Base-by-base conservation (phyloP, 129 eudicot species). In the Centella asiatica region DNA sequence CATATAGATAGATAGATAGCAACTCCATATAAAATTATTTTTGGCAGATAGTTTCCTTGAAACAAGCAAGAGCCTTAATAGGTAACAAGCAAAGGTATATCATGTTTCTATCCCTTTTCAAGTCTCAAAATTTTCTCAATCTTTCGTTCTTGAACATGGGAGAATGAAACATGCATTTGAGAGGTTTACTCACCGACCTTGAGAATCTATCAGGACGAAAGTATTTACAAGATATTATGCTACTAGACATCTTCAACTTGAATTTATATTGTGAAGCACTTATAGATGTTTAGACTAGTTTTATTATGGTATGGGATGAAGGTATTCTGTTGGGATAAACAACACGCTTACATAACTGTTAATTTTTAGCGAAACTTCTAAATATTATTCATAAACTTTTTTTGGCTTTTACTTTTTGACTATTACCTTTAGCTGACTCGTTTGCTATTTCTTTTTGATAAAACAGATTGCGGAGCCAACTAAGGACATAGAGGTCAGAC, bases 381-480 rank as follows among this genome's bases (percentile, higher is more conserved):
- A 20, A 17, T 22, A 18, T 51, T 51, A 22, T 51, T 37, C 23
- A 19, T 25, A 44, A 34, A 44, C 56, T 72, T 69, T 40, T 29
- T 26, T 28, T 57, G 29, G 57, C 46, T 39, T 47, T 71, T 74
- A 58, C 77, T 50, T 72, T 71, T 78, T 60, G 72, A 68, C 69
- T 62, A 74, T 78, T 76, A 78, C 72, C 77, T 77, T 22, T 76
- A 81, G 56, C 77, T 83, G 74, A 80, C 80, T 78, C 74, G 84
- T 82, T 79, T 80, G 79, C 77, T 80, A n/a, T 75, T 56, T 80
- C 78, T 82, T 81, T 66, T 80, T 81, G 69, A 44, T 49, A 80
- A 62, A 76, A 87, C 98, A 90, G 98, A 68, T 67, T 59, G 80
- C 74, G 71, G 81, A 33, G 47, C 86, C 87, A 37, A 54, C 82